Base-by-base conservation (phyloP, 805 yeast species). In the Suhomyces sp. region DNA sequence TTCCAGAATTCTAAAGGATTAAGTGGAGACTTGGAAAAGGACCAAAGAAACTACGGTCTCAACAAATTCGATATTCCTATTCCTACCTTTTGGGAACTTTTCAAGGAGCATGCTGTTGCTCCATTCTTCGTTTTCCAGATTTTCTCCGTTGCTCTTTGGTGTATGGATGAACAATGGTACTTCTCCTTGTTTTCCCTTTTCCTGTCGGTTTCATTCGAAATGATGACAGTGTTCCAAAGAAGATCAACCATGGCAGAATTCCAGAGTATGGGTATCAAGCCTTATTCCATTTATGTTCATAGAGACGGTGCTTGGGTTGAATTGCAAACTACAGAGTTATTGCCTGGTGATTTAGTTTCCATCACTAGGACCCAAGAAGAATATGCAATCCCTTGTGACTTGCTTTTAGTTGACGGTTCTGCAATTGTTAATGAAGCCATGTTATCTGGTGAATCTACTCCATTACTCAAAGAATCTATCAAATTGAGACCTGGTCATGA, bases 361-460 rank as follows among this genome's bases (percentile, higher is more conserved):
- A 70, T 90, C 30, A 77, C 84, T 6, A 83, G 98, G 69, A 85
- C 96, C 5, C 81, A 72, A 35, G 98, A 91, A 33, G 98, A 88
- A 37, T 76, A 83, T 44, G 96, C 98, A 2, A 67, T 93, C 36
- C 97, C 98, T 12, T 93, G 98, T 69, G 98, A 93, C 62, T 64
- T 93, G 63, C 63, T 93, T 23, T 70, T 93, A 29, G 61, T 87
- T 33, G 90, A 83, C 51, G 98, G 98, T 34, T 75, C 95, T 13
- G 93, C 95, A 47, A 93, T 93, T 55, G 95, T 93, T 29, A 93
- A 93, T 57, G 98, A 93, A 72, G 98, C 98, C 16, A 93, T 93
- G 98, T 79, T 93, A 38, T 87, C 96, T 4, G 98, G 98, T 60
- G 98, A 93, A 68, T 88, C 97, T 5, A 93, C 98, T 28, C 98